These are phyloP conservation scores for Thelephora terrestris DNA, from an alignment of 1,284 basidiomycete species.

Conservation along the genomic window DNA sequence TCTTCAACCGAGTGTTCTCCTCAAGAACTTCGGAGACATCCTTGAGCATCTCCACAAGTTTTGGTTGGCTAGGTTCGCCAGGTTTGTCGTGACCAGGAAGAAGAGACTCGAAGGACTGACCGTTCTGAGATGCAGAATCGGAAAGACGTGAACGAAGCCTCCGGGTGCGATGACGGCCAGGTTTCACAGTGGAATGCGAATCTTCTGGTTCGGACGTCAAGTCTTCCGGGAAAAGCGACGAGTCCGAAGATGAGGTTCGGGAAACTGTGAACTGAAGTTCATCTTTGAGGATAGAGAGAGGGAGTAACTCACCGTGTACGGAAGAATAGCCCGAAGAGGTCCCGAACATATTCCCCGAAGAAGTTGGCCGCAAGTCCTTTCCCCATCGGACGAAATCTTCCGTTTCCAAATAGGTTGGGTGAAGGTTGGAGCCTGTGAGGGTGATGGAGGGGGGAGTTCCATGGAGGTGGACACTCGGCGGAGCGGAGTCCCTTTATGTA, in stretches of 20 bases:
- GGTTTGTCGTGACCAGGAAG: neutral
- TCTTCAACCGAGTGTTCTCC: neutral
- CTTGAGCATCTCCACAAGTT: neutral
- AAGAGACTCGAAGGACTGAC: neutral
- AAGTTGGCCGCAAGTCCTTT: neutral
- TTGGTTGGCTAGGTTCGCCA: neutral
- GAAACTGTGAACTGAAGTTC: neutral
- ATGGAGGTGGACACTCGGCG: neutral
- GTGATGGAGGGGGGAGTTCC: neutral
- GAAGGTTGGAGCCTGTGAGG: neutral
- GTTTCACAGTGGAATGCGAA: neutral
- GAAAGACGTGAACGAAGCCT: neutral
- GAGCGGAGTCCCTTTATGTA: too few relatives aligned
- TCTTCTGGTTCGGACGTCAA: neutral
- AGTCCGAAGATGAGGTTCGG: neutral
- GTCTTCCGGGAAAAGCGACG: neutral
- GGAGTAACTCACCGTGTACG: neutral
- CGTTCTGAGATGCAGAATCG: neutral
- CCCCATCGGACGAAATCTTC: neutral
- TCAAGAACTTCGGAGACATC: neutral
- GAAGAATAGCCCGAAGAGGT: neutral
- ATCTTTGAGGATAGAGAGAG: neutral
- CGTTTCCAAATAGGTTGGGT: neutral
- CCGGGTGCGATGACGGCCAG: neutral
- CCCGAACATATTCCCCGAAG: too few relatives aligned